These are phyloP conservation scores for Cryphonectria parasitica DNA, from an alignment of 2,329 filamentous ascomycete species.

Conservation along the genomic window DNA sequence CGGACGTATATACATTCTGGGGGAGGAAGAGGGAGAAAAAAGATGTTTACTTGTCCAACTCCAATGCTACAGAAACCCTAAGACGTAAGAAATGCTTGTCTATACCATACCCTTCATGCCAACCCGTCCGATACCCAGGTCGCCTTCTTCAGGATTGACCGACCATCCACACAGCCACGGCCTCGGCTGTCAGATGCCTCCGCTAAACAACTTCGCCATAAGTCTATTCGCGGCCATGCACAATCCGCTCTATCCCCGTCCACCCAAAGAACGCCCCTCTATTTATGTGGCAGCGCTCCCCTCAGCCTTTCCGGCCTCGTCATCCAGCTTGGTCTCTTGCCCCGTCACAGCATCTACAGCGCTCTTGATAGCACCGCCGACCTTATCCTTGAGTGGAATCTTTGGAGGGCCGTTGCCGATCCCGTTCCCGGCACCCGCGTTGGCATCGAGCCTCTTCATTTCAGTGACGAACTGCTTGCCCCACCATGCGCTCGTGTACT, in stretches of 20 bases:
- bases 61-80: slow-evolving; percentile 17
- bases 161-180: not conserved
- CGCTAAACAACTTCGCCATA: too few species aligned
- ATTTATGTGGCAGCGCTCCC: slow-evolving; percentile 16
- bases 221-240: not conserved
- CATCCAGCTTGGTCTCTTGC: not conserved
- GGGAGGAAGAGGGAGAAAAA: not conserved
- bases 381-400: slow-evolving; percentile 28
- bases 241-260: not conserved
- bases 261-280: not conserved
- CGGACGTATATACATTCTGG: not conserved
- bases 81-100: slow-evolving; percentile 4
- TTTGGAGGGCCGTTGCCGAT: slow-evolving; percentile 25
- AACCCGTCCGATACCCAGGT: not conserved
- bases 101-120: not conserved
- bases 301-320: slow-evolving; percentile 16
- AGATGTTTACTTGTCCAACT: slow-evolving; percentile 7
- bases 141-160: not conserved
- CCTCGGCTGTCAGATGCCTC: not conserved
- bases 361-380: slow-evolving; percentile 23
- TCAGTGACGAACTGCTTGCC: slow-evolving; percentile 90
- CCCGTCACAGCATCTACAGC: slow-evolving; percentile 25
- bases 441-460: slow-evolving; percentile 59
- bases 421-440: slow-evolving; percentile 32
- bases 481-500: slow-evolving; percentile 98